Conservation (phyloP, 805 yeast species). For the Myxozyma geophila region DNA sequence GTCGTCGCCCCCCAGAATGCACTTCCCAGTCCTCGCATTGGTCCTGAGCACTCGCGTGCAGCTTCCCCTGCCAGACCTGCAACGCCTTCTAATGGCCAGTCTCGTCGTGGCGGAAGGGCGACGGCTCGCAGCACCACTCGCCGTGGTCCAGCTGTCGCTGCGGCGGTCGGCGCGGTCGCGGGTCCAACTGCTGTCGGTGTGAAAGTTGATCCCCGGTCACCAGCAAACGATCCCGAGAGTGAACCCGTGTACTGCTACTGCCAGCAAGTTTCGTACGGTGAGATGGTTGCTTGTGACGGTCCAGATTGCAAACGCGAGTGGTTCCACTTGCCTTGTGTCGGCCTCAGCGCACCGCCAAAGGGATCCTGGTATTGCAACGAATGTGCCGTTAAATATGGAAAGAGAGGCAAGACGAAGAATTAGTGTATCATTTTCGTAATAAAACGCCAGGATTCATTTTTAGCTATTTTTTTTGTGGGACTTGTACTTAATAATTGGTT, state of each 20-base stretch:
- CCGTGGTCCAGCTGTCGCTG: constrained; percentile 4
- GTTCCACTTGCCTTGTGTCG: constrained; percentile 92
- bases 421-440: not conserved
- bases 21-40: constrained; percentile 4
- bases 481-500: not conserved
- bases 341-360: constrained; percentile 73
- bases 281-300: constrained; percentile 99
- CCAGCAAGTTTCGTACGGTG: constrained; percentile 95
- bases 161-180: constrained; percentile 7
- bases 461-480: not conserved
- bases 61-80: constrained; percentile 1
- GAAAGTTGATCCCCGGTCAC: not conserved
- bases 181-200: not conserved
- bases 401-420: constrained; percentile 20
- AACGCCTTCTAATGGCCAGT: not conserved
- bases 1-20: constrained; percentile 17
- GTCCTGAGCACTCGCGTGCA: constrained; percentile 6
- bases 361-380: constrained; percentile 63
- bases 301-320: constrained; percentile 84
- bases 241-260: constrained; percentile 96
- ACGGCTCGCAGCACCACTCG: constrained; percentile 6
- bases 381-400: constrained; percentile 46
- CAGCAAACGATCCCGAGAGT: constrained; percentile 31
- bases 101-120: constrained; percentile 13
- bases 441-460: not conserved